Percentiles rank a stretch among this genome's conserved stretches.
Conservation (phyloP, 305 asterid genomes). For the Fraxinus angustifolia region DNA sequence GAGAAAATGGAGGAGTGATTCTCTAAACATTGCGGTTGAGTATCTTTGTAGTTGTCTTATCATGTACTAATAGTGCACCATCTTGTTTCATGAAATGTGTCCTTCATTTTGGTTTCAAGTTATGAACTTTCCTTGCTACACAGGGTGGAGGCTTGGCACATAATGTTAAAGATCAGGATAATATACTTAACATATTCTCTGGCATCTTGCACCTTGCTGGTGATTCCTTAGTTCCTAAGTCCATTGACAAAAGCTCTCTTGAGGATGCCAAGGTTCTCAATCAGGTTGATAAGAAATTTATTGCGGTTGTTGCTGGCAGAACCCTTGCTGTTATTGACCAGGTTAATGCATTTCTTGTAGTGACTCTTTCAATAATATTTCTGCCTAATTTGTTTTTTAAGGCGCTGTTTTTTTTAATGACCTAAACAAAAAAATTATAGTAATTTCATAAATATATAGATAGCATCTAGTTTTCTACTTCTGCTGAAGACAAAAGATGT, state of each 20-base stretch:
- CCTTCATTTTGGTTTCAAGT: conserved; percentile 20
- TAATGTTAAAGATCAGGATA: conserved; percentile 39
- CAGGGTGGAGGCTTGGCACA: conserved; percentile 37
- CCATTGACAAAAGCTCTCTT: conserved; percentile 68
- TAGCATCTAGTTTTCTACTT: conserved; percentile 4
- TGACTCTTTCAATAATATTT: conserved; percentile 3
- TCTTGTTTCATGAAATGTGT: conserved; percentile 19
- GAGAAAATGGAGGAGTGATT: conserved; percentile 52
- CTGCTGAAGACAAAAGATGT: conserved; percentile 9
- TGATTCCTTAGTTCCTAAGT: conserved; percentile 65
- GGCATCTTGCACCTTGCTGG: conserved; percentile 58
- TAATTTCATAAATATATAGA: conserved; percentile 15
- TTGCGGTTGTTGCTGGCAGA: conserved; percentile 73
- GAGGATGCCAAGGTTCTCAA: conserved; percentile 74
- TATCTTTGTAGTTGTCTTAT: conserved; percentile 15
- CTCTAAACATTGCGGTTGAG: conserved; percentile 47
- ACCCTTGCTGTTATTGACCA: conserved; percentile 84
- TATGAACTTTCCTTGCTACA: conserved; percentile 21
- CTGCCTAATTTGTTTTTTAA: conserved; percentile 3
- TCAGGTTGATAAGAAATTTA: conserved; percentile 94
- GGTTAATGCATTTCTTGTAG: conserved; percentile 43
- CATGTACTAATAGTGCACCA: conserved; percentile 19
- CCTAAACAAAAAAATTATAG: not conserved
- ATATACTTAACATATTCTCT: conserved; percentile 66
- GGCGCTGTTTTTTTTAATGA: not conserved